Percentiles rank a stretch among this genome's conserved stretches.
Evolutionary conservation across 2,329 filamentous ascomycete genomes (phyloP).

Genomic region (Fusarium praegraminearum): DNA sequence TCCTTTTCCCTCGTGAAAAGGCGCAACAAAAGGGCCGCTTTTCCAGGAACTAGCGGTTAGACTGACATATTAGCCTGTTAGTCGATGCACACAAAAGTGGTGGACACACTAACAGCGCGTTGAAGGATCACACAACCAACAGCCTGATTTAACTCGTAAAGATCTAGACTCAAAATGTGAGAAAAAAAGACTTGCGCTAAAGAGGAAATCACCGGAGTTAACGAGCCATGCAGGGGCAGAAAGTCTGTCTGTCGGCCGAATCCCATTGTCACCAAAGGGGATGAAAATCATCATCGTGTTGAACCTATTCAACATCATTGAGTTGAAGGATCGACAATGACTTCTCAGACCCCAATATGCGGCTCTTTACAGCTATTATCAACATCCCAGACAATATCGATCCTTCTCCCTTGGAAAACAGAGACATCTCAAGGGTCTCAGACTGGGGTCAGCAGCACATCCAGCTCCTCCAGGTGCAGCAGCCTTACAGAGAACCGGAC

Average conservation of each 20-base stretch:
- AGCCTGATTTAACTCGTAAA: conserved; percentile 2
- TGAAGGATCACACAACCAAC: not conserved
- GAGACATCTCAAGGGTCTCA: not conserved
- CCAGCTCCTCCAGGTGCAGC: not conserved
- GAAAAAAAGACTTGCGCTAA: conserved; percentile 13
- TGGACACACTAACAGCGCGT: not conserved
- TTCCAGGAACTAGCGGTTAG: conserved; percentile 9
- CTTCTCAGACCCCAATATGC: not conserved
- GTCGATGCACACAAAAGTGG: rapidly evolving
- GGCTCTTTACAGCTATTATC: not conserved
- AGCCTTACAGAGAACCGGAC: conserved; percentile 31
- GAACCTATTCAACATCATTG: not conserved
- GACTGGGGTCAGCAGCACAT: not conserved
- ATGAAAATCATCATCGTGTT: no score
- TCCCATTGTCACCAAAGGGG: not conserved
- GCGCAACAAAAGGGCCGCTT: conserved; percentile 32
- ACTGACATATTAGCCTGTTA: conserved; percentile 6
- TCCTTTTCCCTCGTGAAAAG: not conserved
- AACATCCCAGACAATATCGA: not conserved
- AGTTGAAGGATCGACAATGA: not conserved
- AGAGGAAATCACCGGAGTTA: conserved; percentile 36
- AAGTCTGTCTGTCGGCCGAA: not conserved
- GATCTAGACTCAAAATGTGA: conserved; percentile 27
- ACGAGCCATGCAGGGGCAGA: conserved; percentile 7
- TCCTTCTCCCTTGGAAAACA: not conserved